Evolutionary conservation across 169 alveolate genomes (phyloP).

Genomic region (Cryptosporidium meleagridis): DNA sequence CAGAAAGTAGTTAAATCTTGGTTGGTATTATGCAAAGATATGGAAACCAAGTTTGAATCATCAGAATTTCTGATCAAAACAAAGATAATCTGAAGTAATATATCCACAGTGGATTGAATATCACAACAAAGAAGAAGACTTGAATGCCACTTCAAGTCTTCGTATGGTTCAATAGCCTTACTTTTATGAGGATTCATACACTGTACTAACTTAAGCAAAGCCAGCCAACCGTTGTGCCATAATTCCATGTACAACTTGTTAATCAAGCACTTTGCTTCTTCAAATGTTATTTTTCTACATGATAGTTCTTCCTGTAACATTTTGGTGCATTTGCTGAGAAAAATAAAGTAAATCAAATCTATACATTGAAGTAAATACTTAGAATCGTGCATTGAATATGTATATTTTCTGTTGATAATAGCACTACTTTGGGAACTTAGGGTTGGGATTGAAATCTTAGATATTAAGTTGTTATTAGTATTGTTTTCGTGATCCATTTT

Average conservation of each 20-base stretch:
- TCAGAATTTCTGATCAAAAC: background rate
- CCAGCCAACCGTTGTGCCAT: slow-evolving; percentile 59
- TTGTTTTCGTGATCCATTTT: background rate
- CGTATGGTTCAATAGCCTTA: background rate
- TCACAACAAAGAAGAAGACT: slow-evolving; percentile 60
- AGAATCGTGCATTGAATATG: slow-evolving; percentile 63
- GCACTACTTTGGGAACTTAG: slow-evolving; percentile 5
- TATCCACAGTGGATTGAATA: slow-evolving; percentile 50
- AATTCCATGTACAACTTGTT: slow-evolving; percentile 19
- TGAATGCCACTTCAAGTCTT: slow-evolving; percentile 58
- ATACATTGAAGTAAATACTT: slow-evolving; percentile 38
- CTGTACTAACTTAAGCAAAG: slow-evolving; percentile 33
- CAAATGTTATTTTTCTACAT: background rate
- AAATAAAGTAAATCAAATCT: slow-evolving; percentile 19
- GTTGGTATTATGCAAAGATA: background rate
- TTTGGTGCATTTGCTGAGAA: slow-evolving; percentile 17
- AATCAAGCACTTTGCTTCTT: background rate
- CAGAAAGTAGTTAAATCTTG: background rate
- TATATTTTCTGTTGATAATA: slow-evolving; percentile 18
- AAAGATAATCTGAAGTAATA: slow-evolving; percentile 21
- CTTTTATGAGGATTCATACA: slow-evolving; percentile 40
- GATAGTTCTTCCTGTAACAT: slow-evolving; percentile 4
- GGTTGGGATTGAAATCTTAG: background rate
- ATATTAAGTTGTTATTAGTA: no score
- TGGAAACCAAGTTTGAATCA: background rate